Conservation (phyloP, 1,284 basidiomycete genomes). For the Coniferiporia weirii region DNA sequence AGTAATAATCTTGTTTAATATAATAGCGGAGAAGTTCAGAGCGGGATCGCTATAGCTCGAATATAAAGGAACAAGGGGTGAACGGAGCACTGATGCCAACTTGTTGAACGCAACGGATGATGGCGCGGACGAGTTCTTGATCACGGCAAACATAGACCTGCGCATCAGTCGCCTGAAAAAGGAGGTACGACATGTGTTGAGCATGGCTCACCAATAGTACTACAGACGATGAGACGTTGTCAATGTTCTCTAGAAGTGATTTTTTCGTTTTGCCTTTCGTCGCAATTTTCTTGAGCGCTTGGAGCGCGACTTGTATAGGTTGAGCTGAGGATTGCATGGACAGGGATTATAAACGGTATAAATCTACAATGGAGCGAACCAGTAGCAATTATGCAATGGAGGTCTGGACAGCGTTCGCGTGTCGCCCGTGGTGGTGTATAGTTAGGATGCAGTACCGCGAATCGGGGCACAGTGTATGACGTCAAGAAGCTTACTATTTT, state of each 20-base stretch:
- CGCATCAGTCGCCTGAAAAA: not conserved
- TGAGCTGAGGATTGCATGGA: not conserved
- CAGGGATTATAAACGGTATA: not conserved
- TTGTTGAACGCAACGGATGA: constrained; percentile 28
- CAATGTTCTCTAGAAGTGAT: constrained; percentile 13
- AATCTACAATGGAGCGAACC: no score
- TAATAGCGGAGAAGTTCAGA: constrained; percentile 29
- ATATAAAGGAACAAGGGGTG: constrained; percentile 34
- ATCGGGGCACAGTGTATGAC: no score
- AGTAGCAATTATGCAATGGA: no score
- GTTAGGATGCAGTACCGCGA: no score
- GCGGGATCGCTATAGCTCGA: constrained; percentile 27
- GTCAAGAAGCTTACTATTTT: no score
- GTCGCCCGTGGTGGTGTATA: no score
- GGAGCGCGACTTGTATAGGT: constrained; percentile 8
- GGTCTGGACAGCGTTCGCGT: no score
- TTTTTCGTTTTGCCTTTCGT: constrained; percentile 17
- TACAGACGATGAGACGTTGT: constrained; percentile 12
- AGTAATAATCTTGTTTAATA: constrained; percentile 30
- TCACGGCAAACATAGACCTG: not conserved
- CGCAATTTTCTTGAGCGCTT: constrained; percentile 11
- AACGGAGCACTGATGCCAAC: constrained; percentile 30
- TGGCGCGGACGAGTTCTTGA: constrained; percentile 32
- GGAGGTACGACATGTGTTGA: not conserved
- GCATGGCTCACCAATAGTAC: constrained; percentile 10